Percentiles rank a stretch among this genome's conserved stretches.
Conservation (phyloP, 1,284 basidiomycete species). For the Ganoderma meredithae region DNA sequence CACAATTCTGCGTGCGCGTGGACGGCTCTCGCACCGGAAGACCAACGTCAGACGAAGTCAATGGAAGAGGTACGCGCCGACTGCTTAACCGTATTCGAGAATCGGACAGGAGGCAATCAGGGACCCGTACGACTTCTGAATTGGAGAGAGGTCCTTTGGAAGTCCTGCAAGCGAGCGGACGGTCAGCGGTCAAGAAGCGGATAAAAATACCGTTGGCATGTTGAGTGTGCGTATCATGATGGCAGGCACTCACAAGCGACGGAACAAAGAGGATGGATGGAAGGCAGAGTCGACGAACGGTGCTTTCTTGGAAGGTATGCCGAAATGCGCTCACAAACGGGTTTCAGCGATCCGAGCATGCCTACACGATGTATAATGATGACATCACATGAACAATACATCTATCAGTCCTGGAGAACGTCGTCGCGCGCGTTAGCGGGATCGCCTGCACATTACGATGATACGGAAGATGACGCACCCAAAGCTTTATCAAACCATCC, state of each 20-base stretch:
- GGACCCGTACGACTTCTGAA: not conserved
- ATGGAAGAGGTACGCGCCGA: constrained; percentile 1
- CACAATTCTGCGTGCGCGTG: not conserved
- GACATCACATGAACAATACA: not conserved
- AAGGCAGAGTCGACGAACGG: not conserved
- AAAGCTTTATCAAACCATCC: constrained; percentile 97
- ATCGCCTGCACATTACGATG: not conserved
- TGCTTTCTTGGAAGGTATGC: not conserved
- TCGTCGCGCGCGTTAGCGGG: constrained; percentile 14
- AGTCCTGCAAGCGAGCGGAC: not conserved
- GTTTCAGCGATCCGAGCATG: not conserved
- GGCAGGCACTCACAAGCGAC: not conserved
- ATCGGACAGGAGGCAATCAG: not conserved
- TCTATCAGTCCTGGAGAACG: constrained; percentile 29
- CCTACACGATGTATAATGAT: constrained; percentile 1
- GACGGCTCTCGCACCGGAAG: not conserved
- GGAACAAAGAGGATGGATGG: not conserved
- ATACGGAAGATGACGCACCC: constrained; percentile 57
- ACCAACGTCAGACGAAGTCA: not conserved
- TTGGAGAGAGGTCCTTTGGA: not conserved
- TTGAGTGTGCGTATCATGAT: not conserved
- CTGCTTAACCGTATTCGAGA: not conserved
- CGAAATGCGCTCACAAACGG: not conserved
- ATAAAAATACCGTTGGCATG: not conserved
- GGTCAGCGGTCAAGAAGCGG: not conserved